These are phyloP conservation scores for Leccinum subatratum DNA, from an alignment of 1,284 basidiomycete species.

Conservation along the genomic window DNA sequence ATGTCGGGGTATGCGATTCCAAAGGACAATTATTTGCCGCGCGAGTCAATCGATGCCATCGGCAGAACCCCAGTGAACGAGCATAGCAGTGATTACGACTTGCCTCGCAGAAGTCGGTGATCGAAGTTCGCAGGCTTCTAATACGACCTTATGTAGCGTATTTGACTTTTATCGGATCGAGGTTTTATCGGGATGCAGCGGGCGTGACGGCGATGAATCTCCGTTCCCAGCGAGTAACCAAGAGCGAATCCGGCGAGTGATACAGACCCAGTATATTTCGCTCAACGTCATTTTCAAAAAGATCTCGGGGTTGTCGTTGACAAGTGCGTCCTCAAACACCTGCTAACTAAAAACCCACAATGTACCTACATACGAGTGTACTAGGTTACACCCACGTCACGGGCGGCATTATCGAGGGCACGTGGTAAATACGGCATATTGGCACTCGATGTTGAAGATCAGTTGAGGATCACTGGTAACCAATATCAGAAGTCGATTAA, in stretches of 20 bases:
- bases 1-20: constrained; percentile 25
- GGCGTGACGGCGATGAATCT: constrained; percentile 28
- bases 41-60: constrained; percentile 32
- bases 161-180: constrained; percentile 21
- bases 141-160: constrained; percentile 19
- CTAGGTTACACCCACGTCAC: constrained; percentile 4
- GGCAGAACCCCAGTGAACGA: constrained; percentile 22
- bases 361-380: neutral
- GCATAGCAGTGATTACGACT: constrained; percentile 17
- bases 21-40: constrained; percentile 14
- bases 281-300: constrained; percentile 10
- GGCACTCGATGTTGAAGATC: constrained; percentile 24
- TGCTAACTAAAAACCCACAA: neutral
- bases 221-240: constrained; percentile 26
- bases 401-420: constrained; percentile 11
- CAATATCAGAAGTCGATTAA: constrained; percentile 26
- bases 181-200: constrained; percentile 20
- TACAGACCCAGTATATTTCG: constrained; percentile 7
- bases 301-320: neutral
- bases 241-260: constrained; percentile 23
- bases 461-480: constrained; percentile 29
- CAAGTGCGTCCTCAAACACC: neutral
- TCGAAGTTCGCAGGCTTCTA: constrained; percentile 20
- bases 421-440: constrained; percentile 20
- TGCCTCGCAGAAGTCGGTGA: constrained; percentile 16